Evolutionary conservation across 2,329 filamentous ascomycete species (phyloP), one percentile per base, ranked within the genome.

Genomic region (Nigrospora oryzae): DNA sequence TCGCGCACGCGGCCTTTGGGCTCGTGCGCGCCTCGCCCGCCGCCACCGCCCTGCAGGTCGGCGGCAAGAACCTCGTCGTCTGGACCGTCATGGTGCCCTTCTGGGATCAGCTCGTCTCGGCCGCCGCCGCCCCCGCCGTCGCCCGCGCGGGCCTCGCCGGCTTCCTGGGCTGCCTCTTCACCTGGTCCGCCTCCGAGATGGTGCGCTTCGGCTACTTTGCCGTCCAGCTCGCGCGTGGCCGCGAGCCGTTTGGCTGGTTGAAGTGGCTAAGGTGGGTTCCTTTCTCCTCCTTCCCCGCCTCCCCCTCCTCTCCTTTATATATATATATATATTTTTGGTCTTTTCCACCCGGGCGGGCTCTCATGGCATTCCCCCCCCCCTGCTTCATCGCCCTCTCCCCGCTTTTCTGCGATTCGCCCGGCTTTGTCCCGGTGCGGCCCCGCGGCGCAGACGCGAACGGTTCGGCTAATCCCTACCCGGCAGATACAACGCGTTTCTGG

Each of bases 141-240:
- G 59, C 65, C 13, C 67, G 69, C 14, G 66, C 66, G 14, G 53
- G 61, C 34, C 66, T 59, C 10, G 56, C 60, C 1, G 68, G 67
- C 15, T 80, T 78, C 59, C 57, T 68, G 45, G 64, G 64, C 46
- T 74, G 81, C 71, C 64, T 86, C 40, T 48, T 74, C n/a, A 81
- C 83, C 1, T 86, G 83, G 83, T 75, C 73, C 12, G 58, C 79
- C 33, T 84, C 82, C 2, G 83, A 86, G 62, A 73, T 83, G n/a
- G 74, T 84, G 45, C 73, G 83, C 15, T 86, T 86, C 64, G 71
- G 72, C 15, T 86, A 81, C 61, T 86, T 86, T 58, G 78, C 77
- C 15, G 68, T 76, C 54, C 73, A 74, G 51, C 63, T 79, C 8
- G 55, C 58, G 39, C 15, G 19, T 7, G 60, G 63, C 1, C 50